Base-by-base conservation (phyloP, 2,329 filamentous ascomycete species). In the Trichophyton simii region DNA sequence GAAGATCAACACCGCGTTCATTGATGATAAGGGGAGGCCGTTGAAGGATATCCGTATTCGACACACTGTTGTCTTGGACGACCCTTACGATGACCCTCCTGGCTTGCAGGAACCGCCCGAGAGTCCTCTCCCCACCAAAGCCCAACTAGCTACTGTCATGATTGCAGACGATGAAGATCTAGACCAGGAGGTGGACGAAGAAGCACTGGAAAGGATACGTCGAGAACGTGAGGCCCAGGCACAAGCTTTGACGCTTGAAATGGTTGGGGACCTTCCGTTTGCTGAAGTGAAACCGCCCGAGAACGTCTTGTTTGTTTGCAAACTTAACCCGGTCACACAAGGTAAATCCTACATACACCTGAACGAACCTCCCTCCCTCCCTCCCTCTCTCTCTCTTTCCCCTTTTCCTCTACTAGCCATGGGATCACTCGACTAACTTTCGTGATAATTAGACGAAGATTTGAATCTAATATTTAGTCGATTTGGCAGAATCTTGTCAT, bases 251-350 rank as follows among this genome's bases (percentile, higher is more conserved):
- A 97, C 92, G 1, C 81, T 99, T 57, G 94, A 99, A 77, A 95
- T 99, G 86, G 94, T 99, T 75, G 94, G 94, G 50, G 94, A 99
- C 72, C 78, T 99, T 62, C 94, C 94, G 3, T 99, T 96, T 73
- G 94, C 94, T 63, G 94, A 99, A 75, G 91, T 99, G 68, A 95
- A 92, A 68, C 94, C 94, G 3, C 94, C 94, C 0, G 94, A 99
- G 76, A 97, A 99, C 73, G 86, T 99, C 13, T 80, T 99, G 1
- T 99, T 99, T 71, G 91, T 99, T 50, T 99, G 94, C 86, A 99
- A 99, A 73, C 80, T 99, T 50, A 99, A 99, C 68, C 94, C 94
- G 0, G 91, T 99, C 55, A 99, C 94, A 8, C 88, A 89, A 70
- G 80, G 80, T 81, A 71, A 38, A 64, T 70, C 67, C 38, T 42